Conservation (phyloP, 176 grass and related monocot species). For the Cenchrus fungigraminus region DNA sequence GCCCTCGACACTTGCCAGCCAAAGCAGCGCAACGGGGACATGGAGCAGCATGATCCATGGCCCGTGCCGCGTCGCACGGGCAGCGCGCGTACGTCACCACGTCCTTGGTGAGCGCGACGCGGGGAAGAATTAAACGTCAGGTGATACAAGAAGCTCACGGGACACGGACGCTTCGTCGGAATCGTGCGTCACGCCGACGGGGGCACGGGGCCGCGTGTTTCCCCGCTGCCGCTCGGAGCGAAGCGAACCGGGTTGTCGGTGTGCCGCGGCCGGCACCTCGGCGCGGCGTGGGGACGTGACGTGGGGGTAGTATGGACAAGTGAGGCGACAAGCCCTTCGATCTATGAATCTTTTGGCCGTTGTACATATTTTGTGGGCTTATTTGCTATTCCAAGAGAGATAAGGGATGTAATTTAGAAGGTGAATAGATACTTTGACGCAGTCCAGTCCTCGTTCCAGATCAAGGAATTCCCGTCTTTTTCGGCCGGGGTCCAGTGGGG, state of each 20-base stretch:
- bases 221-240: slow-evolving; percentile 13
- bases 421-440: background rate
- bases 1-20: background rate
- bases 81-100: background rate
- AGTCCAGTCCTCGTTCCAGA: background rate
- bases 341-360: background rate
- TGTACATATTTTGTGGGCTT: background rate
- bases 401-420: background rate
- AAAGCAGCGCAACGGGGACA: no score
- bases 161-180: background rate
- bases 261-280: background rate
- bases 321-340: background rate
- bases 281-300: no score
- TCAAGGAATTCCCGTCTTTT: background rate
- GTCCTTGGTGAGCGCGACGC: background rate
- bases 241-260: slow-evolving; percentile 11
- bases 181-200: slow-evolving; percentile 11
- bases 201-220: background rate
- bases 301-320: background rate
- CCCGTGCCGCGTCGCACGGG: no score
- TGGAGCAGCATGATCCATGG: no score
- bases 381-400: background rate
- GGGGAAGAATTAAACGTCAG: background rate
- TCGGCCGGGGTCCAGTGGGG: slow-evolving; percentile 12
- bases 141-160: background rate